Conservation (phyloP, 1,284 basidiomycete genomes). For the Sporisorium graminicola region DNA sequence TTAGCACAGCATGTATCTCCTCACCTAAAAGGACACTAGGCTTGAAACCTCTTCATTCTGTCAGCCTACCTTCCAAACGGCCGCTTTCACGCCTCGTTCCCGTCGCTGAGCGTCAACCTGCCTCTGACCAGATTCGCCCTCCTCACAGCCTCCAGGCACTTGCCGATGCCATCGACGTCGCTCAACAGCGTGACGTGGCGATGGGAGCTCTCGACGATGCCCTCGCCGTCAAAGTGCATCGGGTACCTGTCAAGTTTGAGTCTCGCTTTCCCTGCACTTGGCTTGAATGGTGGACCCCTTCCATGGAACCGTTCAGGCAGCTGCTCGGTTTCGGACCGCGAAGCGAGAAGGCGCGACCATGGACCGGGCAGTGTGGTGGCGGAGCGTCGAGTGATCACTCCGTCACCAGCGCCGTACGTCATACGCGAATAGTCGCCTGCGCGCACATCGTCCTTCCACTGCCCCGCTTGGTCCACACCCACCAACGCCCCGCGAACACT, state of each 20-base stretch:
- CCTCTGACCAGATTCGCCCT: conserved; percentile 33
- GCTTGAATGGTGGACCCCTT: conserved; percentile 22
- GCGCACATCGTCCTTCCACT: conserved; percentile 47
- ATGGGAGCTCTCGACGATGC: conserved; percentile 57
- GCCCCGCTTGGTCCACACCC: conserved; percentile 21
- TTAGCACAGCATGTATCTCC: not conserved
- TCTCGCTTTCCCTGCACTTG: conserved; percentile 20
- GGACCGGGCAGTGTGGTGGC: conserved; percentile 59
- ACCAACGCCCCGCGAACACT: conserved; percentile 66
- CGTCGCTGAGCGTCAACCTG: not conserved
- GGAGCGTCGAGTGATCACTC: conserved; percentile 65
- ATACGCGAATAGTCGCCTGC: conserved; percentile 51
- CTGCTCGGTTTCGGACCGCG: conserved; percentile 28
- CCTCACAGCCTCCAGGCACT: conserved; percentile 39
- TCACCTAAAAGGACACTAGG: conserved; percentile 10
- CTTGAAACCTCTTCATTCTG: not conserved
- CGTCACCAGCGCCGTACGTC: conserved; percentile 61
- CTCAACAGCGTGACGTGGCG: conserved; percentile 63
- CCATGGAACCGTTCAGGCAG: conserved; percentile 13
- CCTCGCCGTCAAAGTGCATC: conserved; percentile 42
- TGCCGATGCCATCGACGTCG: conserved; percentile 52
- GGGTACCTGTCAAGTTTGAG: conserved; percentile 27
- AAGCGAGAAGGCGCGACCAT: conserved; percentile 42
- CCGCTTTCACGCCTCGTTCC: not conserved
- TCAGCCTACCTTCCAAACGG: not conserved